phyloP scores from a whole-genome alignment of 2,329 filamentous ascomycete species.

The Calonectria hongkongensis region DNA sequence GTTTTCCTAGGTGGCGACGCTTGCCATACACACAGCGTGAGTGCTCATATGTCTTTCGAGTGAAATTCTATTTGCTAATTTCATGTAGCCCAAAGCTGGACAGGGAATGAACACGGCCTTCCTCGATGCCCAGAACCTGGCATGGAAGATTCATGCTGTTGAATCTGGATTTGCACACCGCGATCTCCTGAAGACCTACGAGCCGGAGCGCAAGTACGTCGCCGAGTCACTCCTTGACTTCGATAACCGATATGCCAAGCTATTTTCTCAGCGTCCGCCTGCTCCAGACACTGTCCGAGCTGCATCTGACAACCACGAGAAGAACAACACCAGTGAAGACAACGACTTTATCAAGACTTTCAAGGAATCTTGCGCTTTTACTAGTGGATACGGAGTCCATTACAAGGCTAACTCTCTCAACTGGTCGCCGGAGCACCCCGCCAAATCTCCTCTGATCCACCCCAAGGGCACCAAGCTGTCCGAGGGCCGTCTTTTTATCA shows the following conservation, averaged over 20 bases:
- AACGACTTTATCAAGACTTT: constrained; percentile 93
- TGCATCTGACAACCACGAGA: constrained; percentile 67
- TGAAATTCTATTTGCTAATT: constrained; percentile 51
- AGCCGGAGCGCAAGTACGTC: constrained; percentile 88
- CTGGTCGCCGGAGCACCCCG: constrained; percentile 84
- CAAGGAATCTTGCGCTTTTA: constrained; percentile 94
- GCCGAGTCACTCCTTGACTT: constrained; percentile 91
- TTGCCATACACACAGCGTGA: constrained; percentile 85
- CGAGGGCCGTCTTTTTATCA: constrained; percentile 85
- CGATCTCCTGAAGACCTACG: constrained; percentile 87
- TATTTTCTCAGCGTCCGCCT: constrained; percentile 88
- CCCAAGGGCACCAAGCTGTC: constrained; percentile 79
- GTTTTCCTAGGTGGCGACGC: constrained; percentile 86
- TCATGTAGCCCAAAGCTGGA: constrained; percentile 82
- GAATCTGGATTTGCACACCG: constrained; percentile 87
- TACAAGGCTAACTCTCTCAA: constrained; percentile 90
- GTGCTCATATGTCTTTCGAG: constrained; percentile 62
- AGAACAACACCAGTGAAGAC: constrained; percentile 67
- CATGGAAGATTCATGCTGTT: constrained; percentile 97
- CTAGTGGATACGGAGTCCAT: constrained; percentile 91
- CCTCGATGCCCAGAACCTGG: constrained; percentile 89
- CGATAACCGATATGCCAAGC: constrained; percentile 90
- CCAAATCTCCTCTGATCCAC: constrained; percentile 81
- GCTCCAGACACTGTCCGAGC: constrained; percentile 83
- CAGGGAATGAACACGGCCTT: constrained; percentile 90